Percentiles rank a stretch among this genome's conserved stretches.
These are phyloP conservation scores for Novymonas esmeraldas DNA, from an alignment of 208 protist species.

Conservation along the genomic window DNA sequence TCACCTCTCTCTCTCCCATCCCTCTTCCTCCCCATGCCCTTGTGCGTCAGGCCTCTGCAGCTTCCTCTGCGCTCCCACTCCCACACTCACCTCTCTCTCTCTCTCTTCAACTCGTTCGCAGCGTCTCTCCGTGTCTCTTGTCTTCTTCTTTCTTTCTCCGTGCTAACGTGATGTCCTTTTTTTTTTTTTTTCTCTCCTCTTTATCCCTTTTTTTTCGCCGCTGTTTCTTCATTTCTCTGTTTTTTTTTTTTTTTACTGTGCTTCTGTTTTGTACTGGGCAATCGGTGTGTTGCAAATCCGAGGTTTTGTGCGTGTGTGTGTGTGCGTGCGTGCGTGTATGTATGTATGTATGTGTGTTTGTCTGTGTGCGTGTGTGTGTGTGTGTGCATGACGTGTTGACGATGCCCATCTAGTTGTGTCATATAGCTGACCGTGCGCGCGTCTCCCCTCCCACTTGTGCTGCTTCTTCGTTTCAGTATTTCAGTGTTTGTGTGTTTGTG, in stretches of 20 bases:
- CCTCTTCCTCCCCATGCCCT: no score
- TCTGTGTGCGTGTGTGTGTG: neutral
- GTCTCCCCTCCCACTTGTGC: no score
- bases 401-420: no score
- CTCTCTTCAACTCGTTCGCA: neutral
- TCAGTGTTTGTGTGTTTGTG: neutral
- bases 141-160: constrained; percentile 12
- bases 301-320: neutral
- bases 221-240: neutral
- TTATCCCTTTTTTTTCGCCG: neutral
- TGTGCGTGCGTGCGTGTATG: neutral
- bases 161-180: constrained; percentile 5
- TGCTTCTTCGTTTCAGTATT: neutral
- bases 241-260: neutral
- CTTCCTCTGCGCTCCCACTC: neutral
- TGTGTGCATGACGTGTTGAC: no score
- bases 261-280: neutral
- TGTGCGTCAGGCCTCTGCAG: neutral
- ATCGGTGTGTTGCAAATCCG: neutral
- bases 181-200: neutral
- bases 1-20: neutral
- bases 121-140: neutral
- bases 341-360: neutral
- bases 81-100: neutral
- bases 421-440: no score